A percentile compares a stretch with the other conserved stretches of the same genome.
These are phyloP conservation scores for Cytidiella melzeri DNA, from an alignment of 768 basidiomycete genomes.

Conservation along the genomic window DNA sequence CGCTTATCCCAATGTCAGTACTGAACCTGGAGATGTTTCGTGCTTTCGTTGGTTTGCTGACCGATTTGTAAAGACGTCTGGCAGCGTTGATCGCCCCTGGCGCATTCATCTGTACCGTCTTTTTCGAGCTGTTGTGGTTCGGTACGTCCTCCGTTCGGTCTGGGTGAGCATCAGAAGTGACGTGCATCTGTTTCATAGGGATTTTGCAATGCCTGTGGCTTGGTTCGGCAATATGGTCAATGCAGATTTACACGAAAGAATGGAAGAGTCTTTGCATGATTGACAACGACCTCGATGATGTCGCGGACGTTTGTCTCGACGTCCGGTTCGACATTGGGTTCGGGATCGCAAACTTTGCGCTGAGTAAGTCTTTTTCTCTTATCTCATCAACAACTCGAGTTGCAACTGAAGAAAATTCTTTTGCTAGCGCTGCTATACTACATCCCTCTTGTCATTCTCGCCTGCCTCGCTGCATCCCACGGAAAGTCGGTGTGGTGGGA, in stretches of 20 bases:
- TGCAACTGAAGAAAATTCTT: too few species aligned
- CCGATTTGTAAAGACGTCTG: constrained; percentile 19
- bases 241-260: neutral
- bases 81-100: constrained; percentile 23
- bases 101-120: constrained; percentile 25
- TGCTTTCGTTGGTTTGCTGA: neutral
- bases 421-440: neutral
- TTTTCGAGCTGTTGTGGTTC: constrained; percentile 24
- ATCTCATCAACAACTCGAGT: too few species aligned
- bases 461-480: neutral
- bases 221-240: constrained; percentile 14
- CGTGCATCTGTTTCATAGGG: too few species aligned
- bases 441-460: neutral
- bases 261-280: neutral
- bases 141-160: constrained; percentile 12
- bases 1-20: constrained; percentile 17
- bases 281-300: neutral
- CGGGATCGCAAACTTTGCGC: neutral
- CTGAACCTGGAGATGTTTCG: too few species aligned
- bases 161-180: too few species aligned
- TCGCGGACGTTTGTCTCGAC: neutral
- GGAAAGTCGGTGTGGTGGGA: neutral
- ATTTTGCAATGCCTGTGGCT: constrained; percentile 26
- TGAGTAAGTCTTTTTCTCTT: neutral
- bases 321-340: neutral